These are phyloP conservation scores for Acanthamoeba rhysodes DNA, from an alignment of 208 protist genomes.

Conservation along the genomic window DNA sequence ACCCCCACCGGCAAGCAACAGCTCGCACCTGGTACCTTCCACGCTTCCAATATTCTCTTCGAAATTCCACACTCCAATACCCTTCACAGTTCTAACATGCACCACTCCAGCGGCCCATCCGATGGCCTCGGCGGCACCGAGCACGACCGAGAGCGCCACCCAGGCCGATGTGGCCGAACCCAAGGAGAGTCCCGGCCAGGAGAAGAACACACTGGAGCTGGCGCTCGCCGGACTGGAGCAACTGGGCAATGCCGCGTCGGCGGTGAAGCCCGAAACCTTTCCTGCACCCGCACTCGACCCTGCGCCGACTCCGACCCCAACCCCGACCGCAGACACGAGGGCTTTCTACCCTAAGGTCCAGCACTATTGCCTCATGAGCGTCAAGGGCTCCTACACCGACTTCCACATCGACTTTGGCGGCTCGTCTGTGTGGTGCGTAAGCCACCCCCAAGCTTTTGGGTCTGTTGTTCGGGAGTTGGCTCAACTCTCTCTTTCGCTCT, in stretches of 20 bases:
- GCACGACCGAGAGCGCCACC: not conserved
- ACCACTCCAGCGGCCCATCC: not conserved
- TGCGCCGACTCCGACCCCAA: too few relatives aligned
- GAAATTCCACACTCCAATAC: too few relatives aligned
- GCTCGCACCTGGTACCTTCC: too few relatives aligned
- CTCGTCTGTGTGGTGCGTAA: constrained; percentile 80
- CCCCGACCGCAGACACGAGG: not conserved
- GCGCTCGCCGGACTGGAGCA: not conserved
- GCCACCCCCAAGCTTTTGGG: not conserved
- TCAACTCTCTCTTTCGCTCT: not conserved
- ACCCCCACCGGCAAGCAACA: not conserved
- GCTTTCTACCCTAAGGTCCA: constrained; percentile 78
- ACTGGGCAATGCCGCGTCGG: not conserved
- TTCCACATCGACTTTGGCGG: constrained; percentile 89
- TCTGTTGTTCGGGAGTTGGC: not conserved
- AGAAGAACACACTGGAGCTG: not conserved
- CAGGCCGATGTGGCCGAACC: not conserved
- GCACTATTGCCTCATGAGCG: constrained; percentile 86
- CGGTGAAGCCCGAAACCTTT: not conserved
- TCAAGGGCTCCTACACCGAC: constrained; percentile 83
- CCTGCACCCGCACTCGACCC: not conserved
- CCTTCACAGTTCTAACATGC: too few relatives aligned
- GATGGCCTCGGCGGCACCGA: not conserved
- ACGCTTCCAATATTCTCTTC: too few relatives aligned
- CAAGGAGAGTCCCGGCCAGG: not conserved